Evolutionary conservation across 352 stramenopile genomes (phyloP), one percentile per base, ranked within the genome.

Genomic region (Aphanomyces invadans): DNA sequence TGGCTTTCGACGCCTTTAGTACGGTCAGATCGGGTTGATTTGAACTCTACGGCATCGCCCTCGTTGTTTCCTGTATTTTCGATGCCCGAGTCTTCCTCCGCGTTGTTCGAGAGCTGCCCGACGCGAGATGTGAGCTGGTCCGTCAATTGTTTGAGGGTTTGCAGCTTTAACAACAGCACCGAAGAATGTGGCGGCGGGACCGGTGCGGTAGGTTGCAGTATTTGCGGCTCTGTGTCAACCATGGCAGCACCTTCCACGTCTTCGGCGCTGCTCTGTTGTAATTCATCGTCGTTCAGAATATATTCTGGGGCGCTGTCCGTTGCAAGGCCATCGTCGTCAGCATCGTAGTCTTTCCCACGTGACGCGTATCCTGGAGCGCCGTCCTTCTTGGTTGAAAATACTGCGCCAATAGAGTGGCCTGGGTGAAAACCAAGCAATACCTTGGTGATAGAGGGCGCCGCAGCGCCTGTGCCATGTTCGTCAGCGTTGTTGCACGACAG

Each of bases 141-240:
- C 3, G 60, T 67, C 26, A 67, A 33, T 31, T 67, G 42, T 57
- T 67, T 67, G 17, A 67, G 42, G 3, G 60, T 44, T 36, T 67
- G 42, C 38, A 67, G 42, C 38, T 67, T 67, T 21, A 33, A 26
- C 25, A 67, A 38, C 21, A 36, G 2, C 33, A 21, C 33, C 9
- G 3, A 51, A 11, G 10, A 10, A 7, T 10, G 21, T 26, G 29
- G 55, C 15, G 36, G 31, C 31, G 11, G 15, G 15, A 26, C 5
- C 44, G 39, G 21, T 4, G 11, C 23, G 32, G 56, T 53, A 11
- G 4, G 23, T 29, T 26, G 7, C n/a, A 65, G 44, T 9, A 25
- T 17, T 17, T 9, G 9, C 38, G 38, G 17, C 38, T 45, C 9
- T 17, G 17, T 45, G 9, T 17, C 38, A 9, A 9, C 38, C 17